A percentile compares a stretch with the other conserved stretches of the same genome.
These are phyloP conservation scores for Termitomyces sp. DNA, from an alignment of 768 basidiomycete genomes.

Conservation along the genomic window DNA sequence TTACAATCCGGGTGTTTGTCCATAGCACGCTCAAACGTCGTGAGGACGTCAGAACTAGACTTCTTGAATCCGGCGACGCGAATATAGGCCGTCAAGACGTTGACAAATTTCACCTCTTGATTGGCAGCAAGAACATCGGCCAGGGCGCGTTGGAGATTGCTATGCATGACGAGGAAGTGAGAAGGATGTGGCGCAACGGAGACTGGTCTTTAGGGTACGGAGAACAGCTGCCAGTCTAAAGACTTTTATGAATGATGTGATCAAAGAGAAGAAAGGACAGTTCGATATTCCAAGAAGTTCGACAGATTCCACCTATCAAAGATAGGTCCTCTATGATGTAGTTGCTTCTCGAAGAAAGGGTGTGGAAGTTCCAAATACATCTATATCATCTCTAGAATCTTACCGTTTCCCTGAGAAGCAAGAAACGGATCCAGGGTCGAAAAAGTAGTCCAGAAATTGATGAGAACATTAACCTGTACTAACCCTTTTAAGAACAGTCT, in stretches of 20 bases:
- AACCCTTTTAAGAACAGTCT: not conserved
- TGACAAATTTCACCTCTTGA: conserved; percentile 15
- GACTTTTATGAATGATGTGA: not conserved
- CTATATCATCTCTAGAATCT: not conserved
- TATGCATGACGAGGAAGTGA: conserved; percentile 7
- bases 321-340: no score
- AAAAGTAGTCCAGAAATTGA: not conserved
- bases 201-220: not conserved
- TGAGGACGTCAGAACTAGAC: conserved; percentile 8
- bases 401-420: not conserved
- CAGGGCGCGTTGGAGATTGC: conserved; percentile 19
- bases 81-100: conserved; percentile 16
- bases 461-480: not conserved
- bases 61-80: conserved; percentile 13
- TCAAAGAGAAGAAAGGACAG: not conserved
- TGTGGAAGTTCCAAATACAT: not conserved
- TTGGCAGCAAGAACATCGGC: conserved; percentile 15
- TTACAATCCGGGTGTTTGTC: conserved; percentile 15
- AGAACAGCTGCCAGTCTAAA: not conserved
- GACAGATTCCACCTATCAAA: not conserved
- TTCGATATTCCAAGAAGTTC: not conserved
- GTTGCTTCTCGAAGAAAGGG: not conserved
- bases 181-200: not conserved
- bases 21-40: conserved; percentile 15
- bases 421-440: not conserved